These are phyloP conservation scores for Monascus purpureus DNA, from an alignment of 495 filamentous ascomycete species.

Conservation along the genomic window DNA sequence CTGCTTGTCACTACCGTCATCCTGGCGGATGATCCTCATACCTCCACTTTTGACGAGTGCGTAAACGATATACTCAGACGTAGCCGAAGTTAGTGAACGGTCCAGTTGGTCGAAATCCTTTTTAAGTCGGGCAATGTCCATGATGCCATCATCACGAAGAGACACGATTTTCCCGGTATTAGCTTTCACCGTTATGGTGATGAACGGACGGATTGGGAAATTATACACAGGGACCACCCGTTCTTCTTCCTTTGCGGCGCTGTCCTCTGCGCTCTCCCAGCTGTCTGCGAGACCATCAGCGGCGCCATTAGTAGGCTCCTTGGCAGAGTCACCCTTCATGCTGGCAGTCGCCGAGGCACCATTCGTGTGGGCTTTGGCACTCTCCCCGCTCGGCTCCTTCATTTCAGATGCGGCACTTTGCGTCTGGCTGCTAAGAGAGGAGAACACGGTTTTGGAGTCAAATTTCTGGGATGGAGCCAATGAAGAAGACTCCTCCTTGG, in stretches of 20 bases:
- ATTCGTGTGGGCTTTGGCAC: constrained; percentile 22
- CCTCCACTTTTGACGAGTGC: constrained; percentile 84
- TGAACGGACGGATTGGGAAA: constrained; percentile 92
- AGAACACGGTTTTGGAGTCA: constrained; percentile 17
- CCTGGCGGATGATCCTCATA: constrained; percentile 82
- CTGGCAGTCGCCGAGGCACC: constrained; percentile 38
- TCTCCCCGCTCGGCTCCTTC: constrained; percentile 41
- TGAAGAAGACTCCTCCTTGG: constrained; percentile 14
- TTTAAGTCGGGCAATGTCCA: constrained; percentile 84
- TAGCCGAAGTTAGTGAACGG: constrained; percentile 77
- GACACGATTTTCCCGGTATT: constrained; percentile 26
- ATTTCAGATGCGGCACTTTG: constrained; percentile 23
- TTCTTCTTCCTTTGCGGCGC: constrained; percentile 50
- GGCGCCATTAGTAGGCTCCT: constrained; percentile 41
- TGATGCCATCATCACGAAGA: constrained; percentile 56
- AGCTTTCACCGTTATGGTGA: constrained; percentile 48
- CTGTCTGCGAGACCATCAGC: constrained; percentile 46
- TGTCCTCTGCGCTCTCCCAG: constrained; percentile 75
- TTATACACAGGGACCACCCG: constrained; percentile 68
- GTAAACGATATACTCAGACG: constrained; percentile 85
- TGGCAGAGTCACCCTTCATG: constrained; percentile 39
- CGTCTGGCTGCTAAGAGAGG: constrained; percentile 20
- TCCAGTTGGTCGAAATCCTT: constrained; percentile 97
- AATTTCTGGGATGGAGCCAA: constrained; percentile 17
- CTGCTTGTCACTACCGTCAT: constrained; percentile 77